Evolutionary conservation across 2,329 filamentous ascomycete species (phyloP).

Genomic region (Dactylella cylindrospora): DNA sequence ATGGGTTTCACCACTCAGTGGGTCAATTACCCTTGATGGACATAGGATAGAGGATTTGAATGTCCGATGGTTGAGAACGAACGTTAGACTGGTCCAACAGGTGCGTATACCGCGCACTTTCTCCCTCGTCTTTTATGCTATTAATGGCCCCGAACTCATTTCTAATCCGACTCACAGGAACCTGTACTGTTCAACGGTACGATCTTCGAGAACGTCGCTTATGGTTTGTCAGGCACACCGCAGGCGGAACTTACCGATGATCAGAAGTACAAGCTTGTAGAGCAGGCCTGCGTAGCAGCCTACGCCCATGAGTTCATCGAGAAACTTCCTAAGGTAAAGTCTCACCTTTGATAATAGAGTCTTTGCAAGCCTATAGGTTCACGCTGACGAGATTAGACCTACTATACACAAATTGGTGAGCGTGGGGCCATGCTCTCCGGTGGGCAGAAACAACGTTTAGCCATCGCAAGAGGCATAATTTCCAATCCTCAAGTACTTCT

Average conservation of each 20-base stretch:
- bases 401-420: conserved; percentile 74
- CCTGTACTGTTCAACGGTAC: conserved; percentile 69
- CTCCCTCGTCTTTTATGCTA: background rate
- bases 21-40: conserved; percentile 59
- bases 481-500: conserved; percentile 67
- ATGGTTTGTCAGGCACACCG: conserved; percentile 60
- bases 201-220: conserved; percentile 64
- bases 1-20: conserved; percentile 63
- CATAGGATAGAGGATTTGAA: conserved; percentile 51
- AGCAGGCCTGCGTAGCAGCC: conserved; percentile 65
- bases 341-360: background rate
- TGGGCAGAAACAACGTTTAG: conserved; percentile 79
- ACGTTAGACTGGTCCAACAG: conserved; percentile 26
- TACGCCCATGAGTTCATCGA: conserved; percentile 71
- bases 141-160: background rate
- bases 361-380: background rate
- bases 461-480: conserved; percentile 71
- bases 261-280: conserved; percentile 62
- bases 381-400: conserved; percentile 54
- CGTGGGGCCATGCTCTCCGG: conserved; percentile 75
- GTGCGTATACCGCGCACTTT: no score
- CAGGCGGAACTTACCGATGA: conserved; percentile 60
- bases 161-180: conserved; percentile 57
- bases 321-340: conserved; percentile 58
- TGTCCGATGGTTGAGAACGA: conserved; percentile 13